phyloP scores from a whole-genome alignment of 1,139 yeast genomes.

The Komagataea norvegica region DNA sequence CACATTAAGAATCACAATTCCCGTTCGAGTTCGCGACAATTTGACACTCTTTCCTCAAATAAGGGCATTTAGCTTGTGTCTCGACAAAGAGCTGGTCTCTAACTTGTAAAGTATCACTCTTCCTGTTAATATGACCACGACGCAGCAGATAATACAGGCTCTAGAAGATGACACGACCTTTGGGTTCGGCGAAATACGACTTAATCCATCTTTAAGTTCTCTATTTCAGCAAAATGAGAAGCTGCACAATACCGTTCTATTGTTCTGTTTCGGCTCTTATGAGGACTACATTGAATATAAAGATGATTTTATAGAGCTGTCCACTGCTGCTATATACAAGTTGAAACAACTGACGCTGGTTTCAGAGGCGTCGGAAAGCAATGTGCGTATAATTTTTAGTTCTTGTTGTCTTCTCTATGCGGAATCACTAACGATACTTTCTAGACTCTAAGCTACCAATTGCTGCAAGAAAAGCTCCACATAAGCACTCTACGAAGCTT shows the following conservation, averaged over 20 bases:
- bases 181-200: slow-evolving; percentile 23
- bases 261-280: slow-evolving; percentile 31
- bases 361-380: slow-evolving; percentile 19
- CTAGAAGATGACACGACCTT: slow-evolving; percentile 17
- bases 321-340: slow-evolving; percentile 24
- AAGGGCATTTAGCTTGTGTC: no score
- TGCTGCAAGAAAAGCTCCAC: slow-evolving; percentile 14
- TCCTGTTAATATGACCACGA: no score
- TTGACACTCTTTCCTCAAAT: no score
- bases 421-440: background rate
- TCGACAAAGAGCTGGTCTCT: no score
- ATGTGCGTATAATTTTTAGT: no score
- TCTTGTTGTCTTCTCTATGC: no score
- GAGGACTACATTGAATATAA: slow-evolving; percentile 21
- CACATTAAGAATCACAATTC: no score
- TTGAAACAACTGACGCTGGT: slow-evolving; percentile 30
- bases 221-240: slow-evolving; percentile 9
- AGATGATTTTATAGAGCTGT: slow-evolving; percentile 18
- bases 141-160: background rate
- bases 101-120: no score
- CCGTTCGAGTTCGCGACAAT: no score
- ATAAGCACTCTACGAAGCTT: slow-evolving; percentile 14
- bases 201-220: slow-evolving; percentile 3
- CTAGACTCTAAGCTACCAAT: slow-evolving; percentile 12
- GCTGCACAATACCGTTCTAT: slow-evolving; percentile 25